A percentile compares a stretch with the other conserved stretches of the same genome.
These are phyloP conservation scores for Cyclostephanos tholiformis DNA, from an alignment of 108 stramenopile genomes.

Conservation along the genomic window DNA sequence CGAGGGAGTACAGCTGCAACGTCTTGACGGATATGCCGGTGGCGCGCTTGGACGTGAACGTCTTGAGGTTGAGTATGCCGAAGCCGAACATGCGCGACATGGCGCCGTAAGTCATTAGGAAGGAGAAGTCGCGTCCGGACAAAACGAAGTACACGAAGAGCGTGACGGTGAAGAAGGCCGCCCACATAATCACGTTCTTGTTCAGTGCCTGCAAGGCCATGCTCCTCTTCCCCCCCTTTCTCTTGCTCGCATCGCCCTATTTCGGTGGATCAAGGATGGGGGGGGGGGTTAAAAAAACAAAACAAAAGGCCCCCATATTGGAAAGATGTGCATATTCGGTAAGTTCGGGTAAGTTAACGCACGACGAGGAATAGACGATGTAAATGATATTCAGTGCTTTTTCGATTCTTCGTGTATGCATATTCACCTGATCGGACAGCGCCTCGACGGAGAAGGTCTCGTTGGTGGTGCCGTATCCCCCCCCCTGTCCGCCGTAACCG, in stretches of 20 bases:
- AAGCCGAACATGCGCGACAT: constrained; percentile 97
- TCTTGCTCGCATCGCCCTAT: constrained; percentile 55
- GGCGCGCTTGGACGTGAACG: constrained; percentile 80
- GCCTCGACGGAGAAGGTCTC: constrained; percentile 12
- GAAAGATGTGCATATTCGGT: too few species aligned
- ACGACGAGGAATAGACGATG: too few species aligned
- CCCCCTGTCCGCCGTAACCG: too few species aligned
- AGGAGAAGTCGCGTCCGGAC: constrained; percentile 96
- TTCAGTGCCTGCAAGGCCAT: constrained; percentile 85
- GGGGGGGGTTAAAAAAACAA: too few species aligned
- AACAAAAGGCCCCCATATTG: too few species aligned
- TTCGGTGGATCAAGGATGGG: too few species aligned
- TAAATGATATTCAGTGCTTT: too few species aligned
- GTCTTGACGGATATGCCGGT: constrained; percentile 95
- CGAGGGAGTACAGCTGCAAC: constrained; percentile 89
- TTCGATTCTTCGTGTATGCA: too few species aligned
- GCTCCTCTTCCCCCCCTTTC: constrained; percentile 69
- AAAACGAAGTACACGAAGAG: constrained; percentile 91
- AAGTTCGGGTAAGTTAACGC: too few species aligned
- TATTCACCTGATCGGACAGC: constrained; percentile 29
- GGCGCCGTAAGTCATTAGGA: constrained; percentile 97
- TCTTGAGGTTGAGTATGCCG: constrained; percentile 92
- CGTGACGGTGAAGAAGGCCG: constrained; percentile 89
- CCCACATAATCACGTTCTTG: constrained; percentile 91
- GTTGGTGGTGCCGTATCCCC: neutral